Evolutionary conservation across 345 rosid genomes (phyloP), one percentile per base, ranked within the genome.

Genomic region (Salix dunnii): DNA sequence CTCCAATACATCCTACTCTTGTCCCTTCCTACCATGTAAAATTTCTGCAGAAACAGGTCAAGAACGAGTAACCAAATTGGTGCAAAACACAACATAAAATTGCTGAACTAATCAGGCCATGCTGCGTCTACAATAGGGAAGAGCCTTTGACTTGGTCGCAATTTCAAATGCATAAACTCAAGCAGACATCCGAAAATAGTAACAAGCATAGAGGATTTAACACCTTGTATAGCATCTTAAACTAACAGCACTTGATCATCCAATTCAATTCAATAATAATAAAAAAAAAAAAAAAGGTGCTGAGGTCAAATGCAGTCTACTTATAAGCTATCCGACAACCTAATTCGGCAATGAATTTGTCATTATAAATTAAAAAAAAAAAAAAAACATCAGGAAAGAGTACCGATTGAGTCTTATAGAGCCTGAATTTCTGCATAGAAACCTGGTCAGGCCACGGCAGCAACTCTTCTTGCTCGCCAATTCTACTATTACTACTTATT

Each of bases 21-120:
- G 78, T 91, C 90, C 85, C 94, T 86, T 71, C 94, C 97, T 64
- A 90, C 85, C 94, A 91, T 90, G 82, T 91, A 91, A 88, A 91
- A 91, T 38, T 84, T 87, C 97, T 91, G 90, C 30, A 75, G 14
- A 42, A 42, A 42, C 46, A 42, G 43, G 46, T 42, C 12, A 42
- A 42, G 46, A 42, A 42, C 46, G 13, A 42, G 13, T 42, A 42
- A 42, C 14, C 46, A 42, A 42, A 42, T 42, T 11, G 46, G 46
- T 42, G 68, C 73, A 66, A 70, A 73, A 71, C 12, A 68, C 71
- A 12, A 6, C 49, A 58, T 51, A 40, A 42, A 17, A 72, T 66
- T 20, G 46, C 46, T 30, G 18, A 49, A 14, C 7, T 55, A 69
- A 21, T 31, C 68, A 58, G 55, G 23, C 18, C 38, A 46, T 46